Evolutionary conservation across 805 yeast species (phyloP).

Genomic region (Yarrowia bubula): DNA sequence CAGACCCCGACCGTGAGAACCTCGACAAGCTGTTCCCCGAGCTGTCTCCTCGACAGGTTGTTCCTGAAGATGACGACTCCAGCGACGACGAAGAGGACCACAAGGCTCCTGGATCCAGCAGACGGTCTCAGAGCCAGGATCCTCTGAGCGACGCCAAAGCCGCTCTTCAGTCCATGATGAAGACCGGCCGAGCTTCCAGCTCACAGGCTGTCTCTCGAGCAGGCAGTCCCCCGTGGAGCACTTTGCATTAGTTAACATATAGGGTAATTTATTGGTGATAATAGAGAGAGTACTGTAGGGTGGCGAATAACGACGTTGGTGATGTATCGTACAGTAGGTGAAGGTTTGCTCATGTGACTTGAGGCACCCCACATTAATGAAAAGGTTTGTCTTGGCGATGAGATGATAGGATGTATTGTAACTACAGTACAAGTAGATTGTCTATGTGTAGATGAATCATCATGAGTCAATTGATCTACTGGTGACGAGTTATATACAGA

Average conservation of each 20-base stretch:
- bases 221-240: not conserved
- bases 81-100: not conserved
- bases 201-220: not conserved
- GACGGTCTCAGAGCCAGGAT: slow-evolving; percentile 1
- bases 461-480: too few relatives aligned
- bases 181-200: not conserved
- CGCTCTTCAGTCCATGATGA: slow-evolving; percentile 17
- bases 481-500: too few relatives aligned
- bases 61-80: not conserved
- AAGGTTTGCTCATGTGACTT: too few relatives aligned
- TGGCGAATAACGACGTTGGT: too few relatives aligned
- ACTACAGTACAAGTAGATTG: too few relatives aligned
- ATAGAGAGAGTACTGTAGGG: too few relatives aligned
- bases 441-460: too few relatives aligned
- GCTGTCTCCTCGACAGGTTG: slow-evolving; percentile 19
- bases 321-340: too few relatives aligned
- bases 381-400: not conserved
- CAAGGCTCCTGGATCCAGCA: not conserved
- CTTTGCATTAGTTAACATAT: slow-evolving; percentile 11
- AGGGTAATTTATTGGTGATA: slow-evolving; percentile 10
- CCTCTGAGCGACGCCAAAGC: slow-evolving; percentile 24
- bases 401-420: too few relatives aligned
- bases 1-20: slow-evolving; percentile 16
- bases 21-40: slow-evolving; percentile 24
- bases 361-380: not conserved